Percentiles rank a stretch among this genome's conserved stretches.
Evolutionary conservation across 2,329 filamentous ascomycete species (phyloP).

Genomic region (Pyricularia pennisetigena): DNA sequence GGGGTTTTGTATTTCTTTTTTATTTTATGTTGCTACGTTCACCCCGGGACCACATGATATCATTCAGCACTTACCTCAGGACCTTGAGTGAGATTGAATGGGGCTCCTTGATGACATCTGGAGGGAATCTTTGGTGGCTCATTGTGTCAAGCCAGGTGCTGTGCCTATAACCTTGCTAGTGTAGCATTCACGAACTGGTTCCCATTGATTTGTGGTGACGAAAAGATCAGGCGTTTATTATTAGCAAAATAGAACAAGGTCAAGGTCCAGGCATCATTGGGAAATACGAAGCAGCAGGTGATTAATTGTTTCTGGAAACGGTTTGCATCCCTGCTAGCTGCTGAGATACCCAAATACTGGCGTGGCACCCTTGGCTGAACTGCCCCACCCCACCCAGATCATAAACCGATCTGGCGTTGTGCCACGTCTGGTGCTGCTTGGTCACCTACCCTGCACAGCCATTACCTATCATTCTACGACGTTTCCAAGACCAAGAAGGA

Average conservation of each 20-base stretch:
- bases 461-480: not conserved
- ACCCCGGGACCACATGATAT: not conserved
- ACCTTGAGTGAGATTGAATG: slow-evolving; percentile 74
- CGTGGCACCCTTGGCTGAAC: not conserved
- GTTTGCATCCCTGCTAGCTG: not conserved
- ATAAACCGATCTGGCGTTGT: not conserved
- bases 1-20: not conserved
- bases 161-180: not conserved
- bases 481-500: not conserved
- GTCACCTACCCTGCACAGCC: not conserved
- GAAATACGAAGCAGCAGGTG: not conserved
- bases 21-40: too few relatives aligned
- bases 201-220: not conserved
- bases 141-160: slow-evolving; percentile 21
- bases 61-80: slow-evolving; percentile 38
- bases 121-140: slow-evolving; percentile 49
- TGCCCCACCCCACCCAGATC: not conserved
- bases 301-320: not conserved
- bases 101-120: slow-evolving; percentile 58
- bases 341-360: not conserved
- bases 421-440: not conserved
- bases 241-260: not conserved
- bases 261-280: not conserved
- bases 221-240: not conserved
- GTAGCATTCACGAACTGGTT: not conserved